A percentile compares a stretch with the other conserved stretches of the same genome.
phyloP scores from a whole-genome alignment of 164 flowering plant genomes.

The Umbilicus rupestris region DNA sequence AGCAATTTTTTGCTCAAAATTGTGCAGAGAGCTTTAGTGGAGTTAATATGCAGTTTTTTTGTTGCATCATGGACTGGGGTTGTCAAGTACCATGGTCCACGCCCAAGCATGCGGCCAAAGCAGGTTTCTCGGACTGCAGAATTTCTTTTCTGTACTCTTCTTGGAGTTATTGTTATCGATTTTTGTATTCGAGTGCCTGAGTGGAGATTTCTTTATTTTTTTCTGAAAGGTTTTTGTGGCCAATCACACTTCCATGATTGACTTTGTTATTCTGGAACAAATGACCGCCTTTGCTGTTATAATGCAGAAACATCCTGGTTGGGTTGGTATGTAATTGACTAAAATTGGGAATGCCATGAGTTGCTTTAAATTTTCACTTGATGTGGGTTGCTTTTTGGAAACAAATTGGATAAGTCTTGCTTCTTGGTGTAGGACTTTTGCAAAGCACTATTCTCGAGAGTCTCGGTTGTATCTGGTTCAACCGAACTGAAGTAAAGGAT shows the following conservation, averaged over 20 bases:
- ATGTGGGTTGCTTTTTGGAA: neutral
- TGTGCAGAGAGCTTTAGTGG: constrained; percentile 75
- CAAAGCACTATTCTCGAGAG: constrained; percentile 92
- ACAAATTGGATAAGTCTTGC: neutral
- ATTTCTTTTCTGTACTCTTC: neutral
- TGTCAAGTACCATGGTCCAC: constrained; percentile 92
- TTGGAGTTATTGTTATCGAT: neutral
- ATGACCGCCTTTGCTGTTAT: constrained; percentile 98
- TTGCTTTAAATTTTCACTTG: neutral
- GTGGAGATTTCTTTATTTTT: neutral
- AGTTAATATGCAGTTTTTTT: constrained; percentile 83
- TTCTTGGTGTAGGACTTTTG: constrained; percentile 47
- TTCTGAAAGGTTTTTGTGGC: constrained; percentile 84
- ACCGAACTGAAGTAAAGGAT: constrained; percentile 83
- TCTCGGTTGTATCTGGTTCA: constrained; percentile 96
- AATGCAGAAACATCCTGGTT: constrained; percentile 99
- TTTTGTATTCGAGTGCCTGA: neutral
- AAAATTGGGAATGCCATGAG: neutral
- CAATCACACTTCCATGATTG: constrained; percentile 98
- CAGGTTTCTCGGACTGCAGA: constrained; percentile 35
- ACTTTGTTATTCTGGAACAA: constrained; percentile 87
- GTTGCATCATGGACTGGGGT: constrained; percentile 99
- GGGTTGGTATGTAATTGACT: constrained; percentile 84
- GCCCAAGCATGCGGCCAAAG: constrained; percentile 81
- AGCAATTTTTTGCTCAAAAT: constrained; percentile 7